These are phyloP conservation scores for Penicillium canariense DNA, from an alignment of 495 filamentous ascomycete species.

Conservation along the genomic window DNA sequence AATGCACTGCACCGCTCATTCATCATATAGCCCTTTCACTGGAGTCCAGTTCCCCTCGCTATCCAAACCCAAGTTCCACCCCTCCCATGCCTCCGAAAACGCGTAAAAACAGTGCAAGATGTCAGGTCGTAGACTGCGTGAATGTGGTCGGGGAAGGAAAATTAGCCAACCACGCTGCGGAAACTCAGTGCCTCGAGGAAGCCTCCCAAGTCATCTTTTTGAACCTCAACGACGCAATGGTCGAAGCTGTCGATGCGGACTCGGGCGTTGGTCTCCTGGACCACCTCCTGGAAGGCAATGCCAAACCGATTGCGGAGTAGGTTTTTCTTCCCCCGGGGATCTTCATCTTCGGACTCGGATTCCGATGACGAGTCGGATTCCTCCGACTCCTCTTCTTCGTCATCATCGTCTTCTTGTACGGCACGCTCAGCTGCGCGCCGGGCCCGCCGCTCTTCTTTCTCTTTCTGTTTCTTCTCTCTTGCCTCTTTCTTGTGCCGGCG, in stretches of 20 bases:
- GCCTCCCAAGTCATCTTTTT: constrained; percentile 87
- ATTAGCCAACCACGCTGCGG: constrained; percentile 84
- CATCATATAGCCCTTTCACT: constrained; percentile 14
- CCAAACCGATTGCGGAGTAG: constrained; percentile 85
- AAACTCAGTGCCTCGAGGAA: constrained; percentile 91
- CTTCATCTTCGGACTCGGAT: constrained; percentile 61
- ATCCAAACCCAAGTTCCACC: constrained; percentile 2
- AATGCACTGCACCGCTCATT: constrained; percentile 21
- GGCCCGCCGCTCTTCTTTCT: constrained; percentile 58
- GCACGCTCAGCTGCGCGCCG: constrained; percentile 42
- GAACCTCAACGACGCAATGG: constrained; percentile 93
- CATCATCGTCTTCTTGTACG: constrained; percentile 52
- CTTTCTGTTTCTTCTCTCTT: constrained; percentile 57
- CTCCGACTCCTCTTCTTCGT: constrained; percentile 58
- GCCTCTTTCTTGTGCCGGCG: constrained; percentile 59
- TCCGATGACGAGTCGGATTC: constrained; percentile 59
- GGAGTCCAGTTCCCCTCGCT: constrained; percentile 12
- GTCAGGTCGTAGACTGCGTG: constrained; percentile 31
- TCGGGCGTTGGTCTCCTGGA: constrained; percentile 82
- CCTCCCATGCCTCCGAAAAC: constrained; percentile 16
- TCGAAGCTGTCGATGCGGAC: constrained; percentile 96
- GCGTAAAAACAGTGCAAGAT: constrained; percentile 20
- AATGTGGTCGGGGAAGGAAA: constrained; percentile 5
- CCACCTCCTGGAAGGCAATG: constrained; percentile 92
- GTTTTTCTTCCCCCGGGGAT: constrained; percentile 52